A percentile compares a stretch with the other conserved stretches of the same genome.
Evolutionary conservation across 192 early-diverging fungal species (phyloP).

Genomic region (Funneliformis geosporum): DNA sequence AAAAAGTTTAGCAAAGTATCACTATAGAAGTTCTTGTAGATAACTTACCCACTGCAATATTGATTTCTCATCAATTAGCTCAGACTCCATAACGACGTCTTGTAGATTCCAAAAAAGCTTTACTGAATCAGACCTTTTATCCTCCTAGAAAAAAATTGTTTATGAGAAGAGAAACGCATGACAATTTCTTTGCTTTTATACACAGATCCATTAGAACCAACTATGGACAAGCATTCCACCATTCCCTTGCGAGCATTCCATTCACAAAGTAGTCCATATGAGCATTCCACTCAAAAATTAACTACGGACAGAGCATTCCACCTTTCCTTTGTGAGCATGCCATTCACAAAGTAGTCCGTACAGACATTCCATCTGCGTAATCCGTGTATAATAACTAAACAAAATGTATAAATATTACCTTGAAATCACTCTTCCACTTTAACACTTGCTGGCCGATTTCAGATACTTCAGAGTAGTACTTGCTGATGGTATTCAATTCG

Average conservation of each 20-base stretch:
- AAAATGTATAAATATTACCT: conserved; percentile 26
- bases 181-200: not conserved
- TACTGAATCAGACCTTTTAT: not conserved
- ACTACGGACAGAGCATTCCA: not conserved
- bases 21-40: not conserved
- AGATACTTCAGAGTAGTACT: conserved; percentile 30
- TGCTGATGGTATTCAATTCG: conserved; percentile 28
- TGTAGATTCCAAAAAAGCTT: not conserved
- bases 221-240: not conserved
- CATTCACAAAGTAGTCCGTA: not conserved
- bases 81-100: not conserved
- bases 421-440: conserved; percentile 33
- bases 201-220: not conserved
- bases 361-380: conserved; percentile 16
- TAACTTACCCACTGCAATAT: conserved; percentile 12
- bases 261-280: not conserved
- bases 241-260: not conserved
- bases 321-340: not conserved
- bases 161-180: no score
- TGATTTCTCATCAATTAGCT: not conserved
- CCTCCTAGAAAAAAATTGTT: no score
- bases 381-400: conserved; percentile 9
- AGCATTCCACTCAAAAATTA: conserved; percentile 2
- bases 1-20: not conserved
- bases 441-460: conserved; percentile 25